Conservation (phyloP, 805 yeast genomes). For the Sugiyamaella boreocaroliniensis region DNA sequence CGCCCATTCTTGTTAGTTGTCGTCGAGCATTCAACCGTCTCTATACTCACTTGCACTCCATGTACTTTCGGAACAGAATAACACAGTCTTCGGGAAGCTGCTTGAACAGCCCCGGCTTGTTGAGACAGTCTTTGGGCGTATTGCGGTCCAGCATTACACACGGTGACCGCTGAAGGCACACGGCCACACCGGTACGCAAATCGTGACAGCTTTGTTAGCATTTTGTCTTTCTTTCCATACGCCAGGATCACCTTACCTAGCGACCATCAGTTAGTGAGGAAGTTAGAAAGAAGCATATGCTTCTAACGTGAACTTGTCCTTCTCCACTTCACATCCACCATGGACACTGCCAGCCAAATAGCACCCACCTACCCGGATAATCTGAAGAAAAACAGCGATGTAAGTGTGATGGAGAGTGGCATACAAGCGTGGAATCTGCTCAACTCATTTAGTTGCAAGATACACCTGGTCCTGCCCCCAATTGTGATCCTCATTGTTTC, state of each 20-base stretch:
- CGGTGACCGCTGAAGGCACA: slow-evolving; percentile 92
- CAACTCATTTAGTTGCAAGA: too few relatives aligned
- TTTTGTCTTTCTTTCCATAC: background rate
- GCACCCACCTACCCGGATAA: background rate
- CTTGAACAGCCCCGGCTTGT: slow-evolving; percentile 65
- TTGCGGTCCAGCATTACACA: slow-evolving; percentile 87
- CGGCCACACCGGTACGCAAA: slow-evolving; percentile 89
- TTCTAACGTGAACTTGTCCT: background rate
- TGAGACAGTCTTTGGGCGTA: slow-evolving; percentile 82
- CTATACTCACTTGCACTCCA: slow-evolving; percentile 61
- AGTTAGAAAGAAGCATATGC: background rate
- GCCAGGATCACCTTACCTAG: slow-evolving; percentile 9
- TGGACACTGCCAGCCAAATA: background rate
- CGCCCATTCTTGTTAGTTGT: slow-evolving; percentile 6
- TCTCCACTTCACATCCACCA: background rate
- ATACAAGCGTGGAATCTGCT: background rate
- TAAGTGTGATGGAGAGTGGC: background rate
- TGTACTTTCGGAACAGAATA: slow-evolving; percentile 74
- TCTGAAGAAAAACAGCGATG: background rate
- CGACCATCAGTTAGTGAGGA: slow-evolving; percentile 10
- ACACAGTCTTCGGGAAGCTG: slow-evolving; percentile 84
- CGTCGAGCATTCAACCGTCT: background rate
- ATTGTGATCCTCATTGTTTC: background rate
- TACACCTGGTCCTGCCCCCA: background rate
- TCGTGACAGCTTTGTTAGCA: slow-evolving; percentile 70